Evolutionary conservation across 2,329 filamentous ascomycete species (phyloP).

Genomic region (Pestalotiopsis sp.): DNA sequence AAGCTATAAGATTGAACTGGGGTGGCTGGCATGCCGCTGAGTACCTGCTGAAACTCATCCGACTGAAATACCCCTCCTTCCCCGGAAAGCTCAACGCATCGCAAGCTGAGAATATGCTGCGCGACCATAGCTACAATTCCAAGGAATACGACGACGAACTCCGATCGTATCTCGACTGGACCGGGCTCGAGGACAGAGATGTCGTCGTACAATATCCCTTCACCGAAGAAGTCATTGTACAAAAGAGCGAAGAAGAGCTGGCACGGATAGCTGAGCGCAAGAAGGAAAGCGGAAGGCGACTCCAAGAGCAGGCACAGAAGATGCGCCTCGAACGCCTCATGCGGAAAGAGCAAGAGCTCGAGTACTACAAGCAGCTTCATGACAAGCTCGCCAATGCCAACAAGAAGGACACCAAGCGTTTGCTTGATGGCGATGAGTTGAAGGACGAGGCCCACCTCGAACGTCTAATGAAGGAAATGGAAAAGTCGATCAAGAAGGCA

Average conservation of each 20-base stretch:
- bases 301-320: constrained; percentile 96
- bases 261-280: constrained; percentile 88
- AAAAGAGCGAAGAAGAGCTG: constrained; percentile 94
- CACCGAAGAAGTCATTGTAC: constrained; percentile 83
- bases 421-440: constrained; percentile 87
- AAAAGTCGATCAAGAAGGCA: constrained; percentile 85
- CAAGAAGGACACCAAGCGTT: constrained; percentile 86
- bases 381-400: constrained; percentile 69
- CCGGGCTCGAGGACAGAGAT: constrained; percentile 85
- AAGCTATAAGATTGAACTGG: constrained; percentile 92
- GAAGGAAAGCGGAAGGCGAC: constrained; percentile 85
- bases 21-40: constrained; percentile 88
- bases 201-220: constrained; percentile 90
- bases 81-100: constrained; percentile 81
- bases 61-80: constrained; percentile 88
- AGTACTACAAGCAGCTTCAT: constrained; percentile 88
- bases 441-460: constrained; percentile 89
- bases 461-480: constrained; percentile 81
- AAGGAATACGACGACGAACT: constrained; percentile 81
- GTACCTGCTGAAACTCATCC: constrained; percentile 86
- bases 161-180: constrained; percentile 80
- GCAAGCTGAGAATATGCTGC: constrained; percentile 85
- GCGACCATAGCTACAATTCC: constrained; percentile 87
- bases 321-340: constrained; percentile 95
- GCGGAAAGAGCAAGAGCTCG: constrained; percentile 91